A percentile compares a stretch with the other conserved stretches of the same genome.
Conservation (phyloP, 164 flowering plant genomes). For the Tetrastigma voinierianum region DNA sequence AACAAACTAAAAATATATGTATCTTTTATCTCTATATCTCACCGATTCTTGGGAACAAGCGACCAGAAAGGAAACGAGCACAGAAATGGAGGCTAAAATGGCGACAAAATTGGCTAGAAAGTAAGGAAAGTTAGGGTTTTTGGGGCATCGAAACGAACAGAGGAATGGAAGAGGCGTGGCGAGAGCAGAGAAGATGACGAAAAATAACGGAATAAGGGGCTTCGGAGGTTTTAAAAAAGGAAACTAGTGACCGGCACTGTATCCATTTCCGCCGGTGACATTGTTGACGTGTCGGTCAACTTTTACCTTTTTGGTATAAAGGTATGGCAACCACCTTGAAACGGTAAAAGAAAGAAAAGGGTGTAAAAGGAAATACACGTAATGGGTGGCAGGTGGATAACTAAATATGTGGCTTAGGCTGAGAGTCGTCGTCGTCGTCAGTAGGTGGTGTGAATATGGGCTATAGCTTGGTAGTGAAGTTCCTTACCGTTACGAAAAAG, state of each 20-base stretch:
- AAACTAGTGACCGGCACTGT: conserved; percentile 11
- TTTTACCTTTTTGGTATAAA: conserved; percentile 5
- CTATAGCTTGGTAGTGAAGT: conserved; percentile 10
- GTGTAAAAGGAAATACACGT: neutral
- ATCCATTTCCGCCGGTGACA: conserved; percentile 36
- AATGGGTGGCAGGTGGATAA: conserved; percentile 11
- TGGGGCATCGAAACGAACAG: conserved; percentile 3
- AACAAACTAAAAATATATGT: too few relatives aligned
- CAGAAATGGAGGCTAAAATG: neutral
- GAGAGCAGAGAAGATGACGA: conserved; percentile 26
- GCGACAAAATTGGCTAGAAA: neutral
- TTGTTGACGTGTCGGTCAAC: conserved; percentile 23
- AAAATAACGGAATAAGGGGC: conserved; percentile 22
- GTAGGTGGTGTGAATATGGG: conserved; percentile 24
- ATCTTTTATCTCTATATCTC: too few relatives aligned
- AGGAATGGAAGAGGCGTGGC: conserved; percentile 3
- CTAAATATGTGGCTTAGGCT: conserved; percentile 12
- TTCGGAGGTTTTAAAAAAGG: conserved; percentile 29
- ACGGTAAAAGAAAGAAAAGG: neutral
- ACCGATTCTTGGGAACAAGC: too few relatives aligned
- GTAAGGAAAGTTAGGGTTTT: neutral
- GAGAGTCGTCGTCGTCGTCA: conserved; percentile 31
- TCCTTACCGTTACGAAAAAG: conserved; percentile 49
- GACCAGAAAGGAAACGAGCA: too few relatives aligned
- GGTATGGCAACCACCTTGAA: too few relatives aligned